Conservation (phyloP, 2,329 filamentous ascomycete species). For the Fusarium sarcochroum region DNA sequence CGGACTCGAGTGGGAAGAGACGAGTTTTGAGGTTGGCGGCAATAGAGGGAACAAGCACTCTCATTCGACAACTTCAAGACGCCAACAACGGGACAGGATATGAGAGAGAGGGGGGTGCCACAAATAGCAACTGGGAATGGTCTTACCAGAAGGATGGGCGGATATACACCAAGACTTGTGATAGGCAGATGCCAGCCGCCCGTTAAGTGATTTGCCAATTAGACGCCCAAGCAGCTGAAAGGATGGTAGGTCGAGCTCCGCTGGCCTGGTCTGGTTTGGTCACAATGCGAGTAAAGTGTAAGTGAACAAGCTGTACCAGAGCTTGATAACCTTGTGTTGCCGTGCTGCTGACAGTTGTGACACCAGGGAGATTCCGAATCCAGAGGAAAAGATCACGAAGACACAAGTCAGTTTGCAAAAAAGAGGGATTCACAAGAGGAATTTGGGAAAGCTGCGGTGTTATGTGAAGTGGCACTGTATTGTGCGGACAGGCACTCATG, state of each 20-base stretch:
- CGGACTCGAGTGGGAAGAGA: conserved; percentile 58
- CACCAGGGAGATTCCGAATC: not conserved
- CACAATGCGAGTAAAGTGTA: conserved; percentile 15
- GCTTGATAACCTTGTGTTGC: conserved; percentile 11
- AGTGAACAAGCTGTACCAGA: conserved; percentile 9
- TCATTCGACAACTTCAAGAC: conserved; percentile 56
- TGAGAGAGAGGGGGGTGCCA: conserved; percentile 42
- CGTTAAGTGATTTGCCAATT: conserved; percentile 43
- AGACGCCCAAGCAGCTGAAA: conserved; percentile 47
- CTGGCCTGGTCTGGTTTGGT: conserved; percentile 34
- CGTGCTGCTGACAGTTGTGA: conserved; percentile 3
- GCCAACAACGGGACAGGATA: conserved; percentile 51
- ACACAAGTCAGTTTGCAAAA: conserved; percentile 6
- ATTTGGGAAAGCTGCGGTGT: conserved; percentile 37
- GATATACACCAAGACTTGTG: conserved; percentile 42
- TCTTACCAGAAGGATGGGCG: conserved; percentile 47
- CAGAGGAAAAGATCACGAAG: not conserved
- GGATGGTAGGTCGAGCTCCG: conserved; percentile 56
- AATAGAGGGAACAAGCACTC: conserved; percentile 47
- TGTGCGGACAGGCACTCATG: conserved; percentile 14
- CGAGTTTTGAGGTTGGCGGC: conserved; percentile 65
- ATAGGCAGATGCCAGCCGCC: conserved; percentile 49
- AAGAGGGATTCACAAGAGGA: conserved; percentile 28
- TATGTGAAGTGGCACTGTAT: conserved; percentile 34
- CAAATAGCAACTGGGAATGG: conserved; percentile 46